Base-by-base conservation (phyloP, 495 filamentous ascomycete genomes). In the Aspergillus sclerotioniger region DNA sequence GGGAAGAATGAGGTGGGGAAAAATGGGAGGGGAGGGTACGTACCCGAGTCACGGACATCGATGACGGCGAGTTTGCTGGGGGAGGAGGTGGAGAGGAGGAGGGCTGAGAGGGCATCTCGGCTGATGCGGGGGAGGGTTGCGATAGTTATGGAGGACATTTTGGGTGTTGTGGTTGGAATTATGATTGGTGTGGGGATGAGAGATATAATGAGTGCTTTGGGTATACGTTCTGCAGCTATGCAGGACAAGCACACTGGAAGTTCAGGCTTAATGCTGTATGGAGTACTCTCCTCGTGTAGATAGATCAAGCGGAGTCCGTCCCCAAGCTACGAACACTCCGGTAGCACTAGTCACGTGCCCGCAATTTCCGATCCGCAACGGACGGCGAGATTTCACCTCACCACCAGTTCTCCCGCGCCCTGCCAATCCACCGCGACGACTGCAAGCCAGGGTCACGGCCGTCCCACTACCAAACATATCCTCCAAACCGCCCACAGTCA, bases 41-140 rank as follows among this genome's bases (percentile, higher is more conserved):
- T 70, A 88, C 87, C 88, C 48, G 84, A 85, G 73, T 94, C 93
- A 59, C 93, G 87, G 41, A 98, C 93, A 70, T 98, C 93, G 54
- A 98, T 82, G 53, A 96, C 80, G 32, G 89, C 89, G 49, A 96
- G 68, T 47, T 76, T 76, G 56, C 56, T 63, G 53, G 75, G 62
- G 49, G 67, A 57, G 53, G 60, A 56, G 28, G 65, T 63, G 32
- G 71, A 65, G 53, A 69, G 70, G 21, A 78, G 72, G 16, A 80
- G 62, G 32, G 70, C 71, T n/a, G 86, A 83, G 33, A 92, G 83
- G 45, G 80, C 71, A 37, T 84, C 72, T 29, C 85, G 80, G 31
- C 79, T 81, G 63, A 92, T 84, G 71, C 84, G 85, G 51, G 82
- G 77, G 57, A 92, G 80, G 32, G 71, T 81, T 51, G 80, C 76